phyloP scores from a whole-genome alignment of 192 early-diverging fungal species.

The Chytriomyces sp. region DNA sequence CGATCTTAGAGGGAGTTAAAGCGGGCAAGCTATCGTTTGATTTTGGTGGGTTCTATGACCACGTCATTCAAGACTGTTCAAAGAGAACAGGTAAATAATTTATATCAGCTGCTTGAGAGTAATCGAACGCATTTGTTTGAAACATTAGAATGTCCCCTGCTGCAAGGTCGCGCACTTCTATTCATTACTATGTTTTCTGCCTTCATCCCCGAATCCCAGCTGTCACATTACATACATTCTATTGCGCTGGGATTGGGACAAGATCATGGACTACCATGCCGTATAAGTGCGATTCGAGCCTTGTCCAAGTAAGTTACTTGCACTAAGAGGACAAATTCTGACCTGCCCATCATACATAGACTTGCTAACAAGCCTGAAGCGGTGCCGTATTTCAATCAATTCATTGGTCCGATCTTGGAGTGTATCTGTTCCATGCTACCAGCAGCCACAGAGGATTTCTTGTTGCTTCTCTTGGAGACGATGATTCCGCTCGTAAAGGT shows the following conservation, averaged over 20 bases:
- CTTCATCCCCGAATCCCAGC: slow-evolving; percentile 66
- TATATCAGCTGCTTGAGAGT: background rate
- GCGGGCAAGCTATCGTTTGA: slow-evolving; percentile 54
- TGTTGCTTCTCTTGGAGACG: slow-evolving; percentile 71
- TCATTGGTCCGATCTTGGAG: slow-evolving; percentile 64
- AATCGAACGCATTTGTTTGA: background rate
- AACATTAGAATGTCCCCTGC: slow-evolving; percentile 76
- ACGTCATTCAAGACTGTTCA: slow-evolving; percentile 76
- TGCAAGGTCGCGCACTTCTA: slow-evolving; percentile 88
- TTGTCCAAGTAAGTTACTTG: slow-evolving; percentile 56
- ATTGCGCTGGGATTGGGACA: slow-evolving; percentile 70
- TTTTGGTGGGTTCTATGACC: slow-evolving; percentile 76
- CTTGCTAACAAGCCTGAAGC: background rate
- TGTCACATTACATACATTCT: slow-evolving; percentile 74
- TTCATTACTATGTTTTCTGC: slow-evolving; percentile 82
- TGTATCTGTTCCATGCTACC: slow-evolving; percentile 58
- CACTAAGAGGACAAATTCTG: background rate
- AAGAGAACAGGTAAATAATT: slow-evolving; percentile 49
- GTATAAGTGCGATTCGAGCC: slow-evolving; percentile 71
- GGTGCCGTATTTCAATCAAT: slow-evolving; percentile 36
- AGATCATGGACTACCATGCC: slow-evolving; percentile 54
- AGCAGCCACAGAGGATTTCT: slow-evolving; percentile 64
- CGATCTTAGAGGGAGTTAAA: slow-evolving; percentile 9
- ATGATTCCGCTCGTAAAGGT: slow-evolving; percentile 65
- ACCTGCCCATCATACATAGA: background rate